Percentiles rank a stretch among this genome's conserved stretches.
Conservation (phyloP, 768 basidiomycete genomes). For the Mycena metata region DNA sequence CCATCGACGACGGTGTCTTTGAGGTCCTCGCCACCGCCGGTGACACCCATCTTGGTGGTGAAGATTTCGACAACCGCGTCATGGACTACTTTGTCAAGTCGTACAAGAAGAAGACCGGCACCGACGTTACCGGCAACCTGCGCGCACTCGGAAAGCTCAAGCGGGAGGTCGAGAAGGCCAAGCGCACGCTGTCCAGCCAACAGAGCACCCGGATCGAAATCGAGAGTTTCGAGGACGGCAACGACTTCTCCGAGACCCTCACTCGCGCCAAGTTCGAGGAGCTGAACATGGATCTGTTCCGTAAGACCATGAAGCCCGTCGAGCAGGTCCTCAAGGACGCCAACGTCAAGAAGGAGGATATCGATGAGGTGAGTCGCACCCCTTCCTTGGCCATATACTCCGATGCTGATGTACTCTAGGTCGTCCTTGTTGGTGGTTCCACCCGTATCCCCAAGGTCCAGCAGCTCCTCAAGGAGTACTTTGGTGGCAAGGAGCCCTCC, state of each 20-base stretch:
- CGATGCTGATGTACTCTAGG: constrained; percentile 50
- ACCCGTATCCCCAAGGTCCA: constrained; percentile 99
- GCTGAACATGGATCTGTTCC: constrained; percentile 98
- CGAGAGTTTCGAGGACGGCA: constrained; percentile 95
- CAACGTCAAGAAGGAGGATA: constrained; percentile 96
- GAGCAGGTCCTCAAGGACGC: constrained; percentile 99
- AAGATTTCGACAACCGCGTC: constrained; percentile 95
- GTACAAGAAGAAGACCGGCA: constrained; percentile 94
- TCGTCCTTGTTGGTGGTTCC: constrained; percentile 95
- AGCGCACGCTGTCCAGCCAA: constrained; percentile 92
- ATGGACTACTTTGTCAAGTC: constrained; percentile 91
- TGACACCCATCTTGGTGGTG: constrained; percentile 95
- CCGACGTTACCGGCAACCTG: constrained; percentile 83
- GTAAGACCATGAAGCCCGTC: constrained; percentile 99
- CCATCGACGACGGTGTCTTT: constrained; percentile 94
- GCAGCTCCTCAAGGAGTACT: constrained; percentile 97
- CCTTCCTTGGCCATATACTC: neutral
- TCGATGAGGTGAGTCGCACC: constrained; percentile 79
- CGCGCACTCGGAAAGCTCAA: constrained; percentile 92
- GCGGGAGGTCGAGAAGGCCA: constrained; percentile 94
- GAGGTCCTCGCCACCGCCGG: constrained; percentile 93
- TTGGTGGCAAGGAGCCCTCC: constrained; percentile 95
- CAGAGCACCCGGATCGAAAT: constrained; percentile 95
- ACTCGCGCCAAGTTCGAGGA: constrained; percentile 99
- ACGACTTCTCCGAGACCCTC: constrained; percentile 97